Base-by-base conservation (phyloP, 805 yeast species). In the Candida glaebosa region DNA sequence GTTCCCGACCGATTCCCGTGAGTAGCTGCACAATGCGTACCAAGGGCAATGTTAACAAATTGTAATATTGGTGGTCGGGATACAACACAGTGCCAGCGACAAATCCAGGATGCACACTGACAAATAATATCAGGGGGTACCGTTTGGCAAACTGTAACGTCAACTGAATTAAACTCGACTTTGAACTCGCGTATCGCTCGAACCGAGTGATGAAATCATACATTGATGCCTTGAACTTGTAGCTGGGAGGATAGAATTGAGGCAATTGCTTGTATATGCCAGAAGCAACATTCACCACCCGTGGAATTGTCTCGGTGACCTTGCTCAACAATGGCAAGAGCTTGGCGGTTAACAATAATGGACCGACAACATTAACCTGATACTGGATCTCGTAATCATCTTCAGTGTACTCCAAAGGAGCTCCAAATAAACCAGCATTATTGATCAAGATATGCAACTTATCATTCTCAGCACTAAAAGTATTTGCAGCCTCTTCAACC, bases 71-170 rank as follows among this genome's bases (percentile, higher is more conserved):
- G 60, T 42, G 57, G 45, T 38, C 54, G 52, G 54, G 53, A 48
- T 61, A 66, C 18, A 68, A 53, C 22, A 47, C 61, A 3, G 73
- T 65, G 3, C 54, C 61, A 17, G 63, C 44, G 36, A 68, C 52
- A 4, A 65, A 50, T 1, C 74, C 74, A 1, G 74, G 73, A 38
- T 69, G 74, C 2, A 64, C 61, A 1, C 71, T 44, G n/a, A 63
- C 42, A 28, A 28, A 49, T 20, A 61, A 43, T 5, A 66, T 56
- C 12, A 54, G 49, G 3, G 69, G 67, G 40, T 57, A 42, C 18
- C 47, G 42, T 18, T 46, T 37, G n/a, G 59, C 61, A n/a, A 64
- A 48, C 37, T 49, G 45, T 34, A 46, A 53, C 43, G 53, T 54
- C 35, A 58, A 51, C 37, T 63, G 68, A 28, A 65, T 58, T 8